Evolutionary conservation across 2,329 filamentous ascomycete species (phyloP).

Genomic region (Harringtonia lauricola): DNA sequence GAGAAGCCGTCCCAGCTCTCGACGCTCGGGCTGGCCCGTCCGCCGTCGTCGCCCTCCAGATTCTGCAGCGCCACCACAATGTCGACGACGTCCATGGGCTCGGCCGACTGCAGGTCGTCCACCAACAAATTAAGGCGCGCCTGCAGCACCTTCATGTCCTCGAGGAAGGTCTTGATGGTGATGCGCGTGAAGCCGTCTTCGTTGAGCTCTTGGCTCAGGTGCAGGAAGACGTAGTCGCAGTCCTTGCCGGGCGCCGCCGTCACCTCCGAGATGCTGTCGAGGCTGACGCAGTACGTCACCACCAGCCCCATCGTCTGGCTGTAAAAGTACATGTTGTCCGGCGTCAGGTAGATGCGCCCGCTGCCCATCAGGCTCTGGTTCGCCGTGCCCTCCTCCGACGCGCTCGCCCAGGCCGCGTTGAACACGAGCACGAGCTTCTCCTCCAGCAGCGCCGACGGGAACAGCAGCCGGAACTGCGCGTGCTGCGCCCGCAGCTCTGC

Average conservation of each 20-base stretch:
- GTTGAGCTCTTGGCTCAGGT: conserved; percentile 52
- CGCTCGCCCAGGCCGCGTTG: conserved; percentile 69
- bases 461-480: conserved; percentile 84
- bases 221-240: conserved; percentile 85
- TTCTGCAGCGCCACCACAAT: conserved; percentile 62
- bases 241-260: conserved; percentile 82
- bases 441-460: conserved; percentile 64
- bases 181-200: conserved; percentile 60
- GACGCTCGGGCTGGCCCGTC: conserved; percentile 56
- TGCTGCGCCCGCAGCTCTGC: conserved; percentile 75
- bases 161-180: conserved; percentile 86
- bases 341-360: conserved; percentile 77
- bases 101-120: conserved; percentile 63
- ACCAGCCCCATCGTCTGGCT: conserved; percentile 89
- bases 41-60: conserved; percentile 55
- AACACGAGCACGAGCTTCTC: conserved; percentile 89
- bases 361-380: conserved; percentile 46
- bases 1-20: conserved; percentile 89
- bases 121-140: conserved; percentile 76
- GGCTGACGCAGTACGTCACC: conserved; percentile 64
- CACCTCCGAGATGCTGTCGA: conserved; percentile 75
- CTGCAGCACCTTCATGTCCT: conserved; percentile 73
- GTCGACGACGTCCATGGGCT: conserved; percentile 56
- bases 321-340: conserved; percentile 87
- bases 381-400: conserved; percentile 30